Base-by-base conservation (phyloP, 441 rosid species). In the Sinapis alba region DNA sequence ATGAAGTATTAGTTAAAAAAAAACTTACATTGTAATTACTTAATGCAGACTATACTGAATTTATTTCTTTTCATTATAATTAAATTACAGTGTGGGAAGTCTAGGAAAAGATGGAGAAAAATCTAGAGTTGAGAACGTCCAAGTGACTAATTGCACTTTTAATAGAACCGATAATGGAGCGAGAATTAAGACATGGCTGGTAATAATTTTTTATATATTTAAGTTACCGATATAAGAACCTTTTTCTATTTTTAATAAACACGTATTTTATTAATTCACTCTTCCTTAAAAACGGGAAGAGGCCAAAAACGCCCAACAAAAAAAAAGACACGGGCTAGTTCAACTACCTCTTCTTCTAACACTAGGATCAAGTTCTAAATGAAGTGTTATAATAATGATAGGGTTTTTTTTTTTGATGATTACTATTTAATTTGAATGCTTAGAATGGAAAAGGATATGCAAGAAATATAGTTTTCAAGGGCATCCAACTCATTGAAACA, bases 131-230 rank as follows among this genome's bases (percentile, higher is more conserved):
- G 73, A 72, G 15, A 65, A 77, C 13, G 12, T 77, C 15, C 51
- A 2, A 23, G 80, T 77, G 50, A 65, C 23, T 38, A 9, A 77
- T 9, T 60, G 80, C 43, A 77, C 58, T 24, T 77, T 77, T 36
- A 10, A 50, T 59, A 15, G 19, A 1, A 59, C 77, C 0, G 45
- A 59, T 7, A 77, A 77, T 50, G 80, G 80, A 34, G 77, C 62
- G 6, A 72, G 80, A 61, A 66, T 77, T 36, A 77, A 77, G 50
- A 72, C 80, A 24, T 65, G 76, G 76, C 72, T 57, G 67, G 80
- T 77, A 71, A 45, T 5, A 45, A n/a, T 12, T n/a, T 19, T 15
- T 10, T 23, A 9, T 34, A 2, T 34, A 34, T 8, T 18, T 38
- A 11, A 20, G 1, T 60, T 24, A 24, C 27, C 27, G 2, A 27